Percentiles rank a stretch among this genome's conserved stretches.
Conservation (phyloP, 352 stramenopile genomes). For the Pythium sp. region DNA sequence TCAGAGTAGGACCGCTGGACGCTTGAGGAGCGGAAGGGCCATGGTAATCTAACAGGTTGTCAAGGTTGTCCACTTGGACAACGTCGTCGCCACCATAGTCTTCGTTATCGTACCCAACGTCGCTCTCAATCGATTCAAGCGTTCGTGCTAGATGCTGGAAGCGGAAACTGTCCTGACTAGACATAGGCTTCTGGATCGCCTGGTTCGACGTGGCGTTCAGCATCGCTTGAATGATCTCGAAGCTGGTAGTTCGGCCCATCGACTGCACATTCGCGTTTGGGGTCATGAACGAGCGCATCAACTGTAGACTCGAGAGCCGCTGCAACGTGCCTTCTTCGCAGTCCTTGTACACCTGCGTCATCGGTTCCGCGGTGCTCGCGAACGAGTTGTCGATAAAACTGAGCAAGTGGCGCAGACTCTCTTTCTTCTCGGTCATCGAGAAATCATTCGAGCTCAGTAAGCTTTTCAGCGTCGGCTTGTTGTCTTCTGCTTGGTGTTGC, state of each 20-base stretch:
- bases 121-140: slow-evolving; percentile 78
- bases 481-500: slow-evolving; percentile 23
- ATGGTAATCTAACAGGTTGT: slow-evolving; percentile 82
- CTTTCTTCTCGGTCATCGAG: slow-evolving; percentile 84
- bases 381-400: slow-evolving; percentile 87
- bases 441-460: slow-evolving; percentile 83
- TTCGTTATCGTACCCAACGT: slow-evolving; percentile 81
- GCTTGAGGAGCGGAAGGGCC: slow-evolving; percentile 16
- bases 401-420: slow-evolving; percentile 74
- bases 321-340: slow-evolving; percentile 65
- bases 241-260: slow-evolving; percentile 82
- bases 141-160: slow-evolving; percentile 81
- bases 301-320: slow-evolving; percentile 70
- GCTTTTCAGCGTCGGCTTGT: slow-evolving; percentile 71
- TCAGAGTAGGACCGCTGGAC: slow-evolving; percentile 16
- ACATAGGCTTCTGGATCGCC: slow-evolving; percentile 86
- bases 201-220: slow-evolving; percentile 83
- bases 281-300: slow-evolving; percentile 79
- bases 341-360: slow-evolving; percentile 83
- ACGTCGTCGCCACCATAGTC: slow-evolving; percentile 82
- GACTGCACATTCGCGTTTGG: slow-evolving; percentile 24
- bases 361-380: slow-evolving; percentile 65
- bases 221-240: slow-evolving; percentile 88
- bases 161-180: slow-evolving; percentile 81
- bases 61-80: slow-evolving; percentile 81